Evolutionary conservation across 495 filamentous ascomycete species (phyloP).

Genomic region (Lasiosphaeria hispida): DNA sequence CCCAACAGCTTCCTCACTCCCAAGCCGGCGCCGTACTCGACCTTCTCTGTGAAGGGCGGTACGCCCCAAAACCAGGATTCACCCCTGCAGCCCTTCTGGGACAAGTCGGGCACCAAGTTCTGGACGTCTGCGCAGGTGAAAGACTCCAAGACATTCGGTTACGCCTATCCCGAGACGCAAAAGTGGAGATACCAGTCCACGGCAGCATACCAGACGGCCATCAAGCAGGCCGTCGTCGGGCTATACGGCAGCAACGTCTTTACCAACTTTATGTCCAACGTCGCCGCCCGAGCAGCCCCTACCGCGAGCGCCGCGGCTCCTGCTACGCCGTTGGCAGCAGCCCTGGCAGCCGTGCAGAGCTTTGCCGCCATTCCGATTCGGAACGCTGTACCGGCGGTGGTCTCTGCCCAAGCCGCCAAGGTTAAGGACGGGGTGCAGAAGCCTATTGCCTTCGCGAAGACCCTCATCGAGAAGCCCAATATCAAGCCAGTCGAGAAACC

Average conservation of each 20-base stretch:
- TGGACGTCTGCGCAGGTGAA: constrained; percentile 46
- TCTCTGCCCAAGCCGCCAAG: background rate
- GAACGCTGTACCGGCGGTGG: background rate
- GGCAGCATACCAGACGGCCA: constrained; percentile 15
- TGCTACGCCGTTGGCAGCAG: background rate
- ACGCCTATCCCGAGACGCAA: constrained; percentile 59
- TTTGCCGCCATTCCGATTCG: background rate
- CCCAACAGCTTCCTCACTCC: constrained; percentile 56
- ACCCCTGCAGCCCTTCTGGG: constrained; percentile 46
- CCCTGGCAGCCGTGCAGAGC: background rate
- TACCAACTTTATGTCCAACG: constrained; percentile 22
- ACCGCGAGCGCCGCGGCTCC: background rate
- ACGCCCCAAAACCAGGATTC: constrained; percentile 38
- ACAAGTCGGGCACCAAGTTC: constrained; percentile 37
- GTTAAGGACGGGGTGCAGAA: background rate
- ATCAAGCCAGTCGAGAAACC: background rate
- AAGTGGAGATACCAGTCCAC: constrained; percentile 20
- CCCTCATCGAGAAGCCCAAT: too few species aligned
- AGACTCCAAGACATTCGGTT: constrained; percentile 44
- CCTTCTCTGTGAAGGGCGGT: constrained; percentile 48
- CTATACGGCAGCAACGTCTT: constrained; percentile 31
- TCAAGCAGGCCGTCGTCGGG: constrained; percentile 16
- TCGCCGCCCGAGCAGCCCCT: constrained; percentile 9
- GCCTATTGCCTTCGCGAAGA: background rate
- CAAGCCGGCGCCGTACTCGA: constrained; percentile 44